Conservation (phyloP, 805 yeast species). For the Ogataea haglerorum region DNA sequence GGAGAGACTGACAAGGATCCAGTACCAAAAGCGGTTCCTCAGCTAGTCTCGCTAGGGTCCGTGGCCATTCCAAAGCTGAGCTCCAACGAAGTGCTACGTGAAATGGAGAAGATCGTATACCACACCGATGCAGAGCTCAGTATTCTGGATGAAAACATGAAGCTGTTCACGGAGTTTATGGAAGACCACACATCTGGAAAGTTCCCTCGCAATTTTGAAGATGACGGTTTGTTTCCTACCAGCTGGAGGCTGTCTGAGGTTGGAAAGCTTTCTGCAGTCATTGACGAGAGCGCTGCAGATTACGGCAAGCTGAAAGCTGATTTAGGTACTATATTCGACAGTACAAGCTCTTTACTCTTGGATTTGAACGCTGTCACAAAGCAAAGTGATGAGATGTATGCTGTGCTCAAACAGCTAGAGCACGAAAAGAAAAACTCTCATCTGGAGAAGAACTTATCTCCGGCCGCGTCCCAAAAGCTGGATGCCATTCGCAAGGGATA, state of each 20-base stretch:
- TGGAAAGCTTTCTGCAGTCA: constrained; percentile 14
- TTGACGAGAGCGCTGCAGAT: neutral
- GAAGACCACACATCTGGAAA: constrained; percentile 21
- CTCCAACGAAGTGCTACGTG: constrained; percentile 17
- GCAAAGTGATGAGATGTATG: neutral
- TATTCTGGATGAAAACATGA: constrained; percentile 23
- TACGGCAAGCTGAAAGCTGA: neutral
- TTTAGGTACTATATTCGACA: neutral
- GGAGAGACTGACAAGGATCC: neutral
- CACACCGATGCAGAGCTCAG: constrained; percentile 31
- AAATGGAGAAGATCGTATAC: constrained; percentile 29
- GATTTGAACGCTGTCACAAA: neutral
- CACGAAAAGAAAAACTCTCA: neutral
- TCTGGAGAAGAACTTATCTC: constrained; percentile 18
- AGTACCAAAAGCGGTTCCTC: constrained; percentile 25
- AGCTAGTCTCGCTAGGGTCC: constrained; percentile 18
- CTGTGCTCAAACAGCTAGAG: neutral
- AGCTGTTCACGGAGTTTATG: constrained; percentile 21
- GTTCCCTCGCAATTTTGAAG: constrained; percentile 22
- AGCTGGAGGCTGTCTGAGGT: constrained; percentile 33
- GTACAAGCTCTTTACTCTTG: neutral
- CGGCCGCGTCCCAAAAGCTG: constrained; percentile 19
- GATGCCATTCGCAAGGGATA: constrained; percentile 16
- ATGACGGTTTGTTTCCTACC: constrained; percentile 22
- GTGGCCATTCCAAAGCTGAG: constrained; percentile 23